These are phyloP conservation scores for Hemileccinum rubropunctum DNA, from an alignment of 768 basidiomycete genomes.

Conservation along the genomic window DNA sequence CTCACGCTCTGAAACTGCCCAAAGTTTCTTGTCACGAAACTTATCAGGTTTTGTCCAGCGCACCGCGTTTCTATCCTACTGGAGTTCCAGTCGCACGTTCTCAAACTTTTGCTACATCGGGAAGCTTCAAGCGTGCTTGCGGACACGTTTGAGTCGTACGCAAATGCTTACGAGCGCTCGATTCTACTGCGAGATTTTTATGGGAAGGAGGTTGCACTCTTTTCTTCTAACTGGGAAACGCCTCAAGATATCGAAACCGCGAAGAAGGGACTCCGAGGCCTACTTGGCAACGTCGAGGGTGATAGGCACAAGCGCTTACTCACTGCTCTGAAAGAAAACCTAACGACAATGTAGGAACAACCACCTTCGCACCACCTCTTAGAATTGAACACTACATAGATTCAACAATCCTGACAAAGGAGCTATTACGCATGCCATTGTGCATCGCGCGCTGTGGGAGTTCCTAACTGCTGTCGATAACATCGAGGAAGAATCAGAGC, in stretches of 20 bases:
- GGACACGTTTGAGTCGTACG: conserved; percentile 85
- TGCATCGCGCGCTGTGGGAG: conserved; percentile 86
- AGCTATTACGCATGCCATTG: conserved; percentile 79
- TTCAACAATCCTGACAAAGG: conserved; percentile 94
- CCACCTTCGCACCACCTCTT: background rate
- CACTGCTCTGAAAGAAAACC: conserved; percentile 65
- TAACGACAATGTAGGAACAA: conserved; percentile 65
- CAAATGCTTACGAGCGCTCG: conserved; percentile 80
- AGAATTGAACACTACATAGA: conserved; percentile 37
- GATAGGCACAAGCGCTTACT: conserved; percentile 70
- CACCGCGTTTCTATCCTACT: conserved; percentile 73
- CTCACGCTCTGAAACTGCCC: background rate
- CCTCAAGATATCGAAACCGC: conserved; percentile 61
- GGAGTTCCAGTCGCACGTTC: conserved; percentile 75
- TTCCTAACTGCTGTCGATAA: conserved; percentile 65
- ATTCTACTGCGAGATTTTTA: conserved; percentile 85
- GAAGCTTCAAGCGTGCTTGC: conserved; percentile 83
- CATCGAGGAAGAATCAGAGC: conserved; percentile 59
- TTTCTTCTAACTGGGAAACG: conserved; percentile 53
- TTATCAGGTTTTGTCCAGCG: conserved; percentile 70
- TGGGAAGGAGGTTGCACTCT: conserved; percentile 81
- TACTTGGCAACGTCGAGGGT: conserved; percentile 60
- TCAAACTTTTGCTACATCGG: conserved; percentile 77
- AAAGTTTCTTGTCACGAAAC: conserved; percentile 79
- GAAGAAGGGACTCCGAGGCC: conserved; percentile 64